A percentile compares a stretch with the other conserved stretches of the same genome.
phyloP scores from a whole-genome alignment of 345 rosid species.

The Gossypium arboreum region DNA sequence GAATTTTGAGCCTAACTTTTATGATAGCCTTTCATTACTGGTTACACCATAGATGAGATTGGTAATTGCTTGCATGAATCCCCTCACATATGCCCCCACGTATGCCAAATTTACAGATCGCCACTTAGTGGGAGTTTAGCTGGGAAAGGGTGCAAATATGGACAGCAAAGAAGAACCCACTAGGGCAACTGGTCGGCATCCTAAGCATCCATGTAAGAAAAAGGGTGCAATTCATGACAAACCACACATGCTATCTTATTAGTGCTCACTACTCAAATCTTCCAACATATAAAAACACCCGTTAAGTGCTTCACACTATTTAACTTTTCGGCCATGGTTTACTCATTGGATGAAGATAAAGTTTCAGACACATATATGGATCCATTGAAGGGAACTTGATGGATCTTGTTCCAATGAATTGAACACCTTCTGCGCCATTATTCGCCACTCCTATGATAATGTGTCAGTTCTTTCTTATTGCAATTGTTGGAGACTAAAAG shows the following conservation, averaged over 20 bases:
- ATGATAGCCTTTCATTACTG: background rate
- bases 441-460: background rate
- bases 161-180: slow-evolving; percentile 2
- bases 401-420: background rate
- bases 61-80: background rate
- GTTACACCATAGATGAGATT: background rate
- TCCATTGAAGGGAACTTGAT: background rate
- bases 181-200: background rate
- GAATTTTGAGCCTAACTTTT: background rate
- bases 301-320: background rate
- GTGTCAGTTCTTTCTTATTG: no score
- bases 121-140: slow-evolving; percentile 9
- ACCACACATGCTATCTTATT: background rate
- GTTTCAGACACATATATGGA: background rate
- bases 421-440: background rate
- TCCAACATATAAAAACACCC: background rate
- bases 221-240: background rate
- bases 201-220: background rate
- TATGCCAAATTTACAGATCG: background rate
- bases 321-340: background rate
- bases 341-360: slow-evolving; percentile 1
- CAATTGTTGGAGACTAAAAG: no score
- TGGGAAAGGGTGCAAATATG: background rate
- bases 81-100: background rate
- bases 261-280: background rate